A percentile compares a stretch with the other conserved stretches of the same genome.
Conservation (phyloP, 371 early-diverging fungal species). For the Mucor velutinosus region DNA sequence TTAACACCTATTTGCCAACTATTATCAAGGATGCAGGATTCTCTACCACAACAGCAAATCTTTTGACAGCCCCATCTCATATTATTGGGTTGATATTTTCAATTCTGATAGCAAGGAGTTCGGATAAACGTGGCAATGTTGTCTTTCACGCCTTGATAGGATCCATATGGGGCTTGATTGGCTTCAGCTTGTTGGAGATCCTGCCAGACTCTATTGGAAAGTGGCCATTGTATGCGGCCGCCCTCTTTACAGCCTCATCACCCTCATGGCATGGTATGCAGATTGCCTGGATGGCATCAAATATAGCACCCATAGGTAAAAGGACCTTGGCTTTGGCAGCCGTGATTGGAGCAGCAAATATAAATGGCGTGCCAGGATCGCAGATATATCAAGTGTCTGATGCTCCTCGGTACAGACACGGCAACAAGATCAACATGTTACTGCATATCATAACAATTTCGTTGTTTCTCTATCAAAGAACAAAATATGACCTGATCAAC, state of each 20-base stretch:
- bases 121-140: constrained; percentile 47
- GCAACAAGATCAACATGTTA: constrained; percentile 41
- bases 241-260: constrained; percentile 17
- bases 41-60: constrained; percentile 48
- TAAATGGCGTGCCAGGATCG: constrained; percentile 29
- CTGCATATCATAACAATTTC: constrained; percentile 14
- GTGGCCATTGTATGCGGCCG: constrained; percentile 35
- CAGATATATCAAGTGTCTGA: constrained; percentile 33
- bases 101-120: constrained; percentile 42
- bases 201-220: constrained; percentile 43
- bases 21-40: constrained; percentile 56
- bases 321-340: constrained; percentile 29
- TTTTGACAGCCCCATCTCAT: constrained; percentile 54
- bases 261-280: constrained; percentile 55
- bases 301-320: constrained; percentile 27
- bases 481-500: constrained; percentile 36
- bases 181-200: constrained; percentile 39
- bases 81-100: constrained; percentile 43
- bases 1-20: constrained; percentile 52
- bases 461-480: constrained; percentile 28
- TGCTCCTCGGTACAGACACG: constrained; percentile 39
- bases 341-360: constrained; percentile 31
- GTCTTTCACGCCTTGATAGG: constrained; percentile 48
- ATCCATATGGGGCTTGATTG: constrained; percentile 38
- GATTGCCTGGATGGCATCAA: constrained; percentile 33